A percentile compares a stretch with the other conserved stretches of the same genome.
These are phyloP conservation scores for Salicornia ramosissima DNA, from an alignment of 148 eudicot species.

Conservation along the genomic window DNA sequence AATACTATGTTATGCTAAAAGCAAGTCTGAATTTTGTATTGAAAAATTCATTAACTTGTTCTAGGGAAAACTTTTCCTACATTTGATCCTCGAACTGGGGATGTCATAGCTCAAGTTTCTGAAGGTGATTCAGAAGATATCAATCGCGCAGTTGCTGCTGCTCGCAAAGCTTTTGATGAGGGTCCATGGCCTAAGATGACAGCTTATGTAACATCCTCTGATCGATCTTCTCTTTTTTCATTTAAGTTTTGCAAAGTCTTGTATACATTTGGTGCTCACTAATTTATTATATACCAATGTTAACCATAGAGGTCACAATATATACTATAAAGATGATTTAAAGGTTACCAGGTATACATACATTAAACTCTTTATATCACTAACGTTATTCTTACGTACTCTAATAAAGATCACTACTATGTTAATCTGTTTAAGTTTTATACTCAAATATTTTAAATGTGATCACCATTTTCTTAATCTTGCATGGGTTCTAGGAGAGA, in stretches of 20 bases:
- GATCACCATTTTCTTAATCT: not conserved
- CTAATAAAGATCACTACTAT: too few species aligned
- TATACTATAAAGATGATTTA: too few species aligned
- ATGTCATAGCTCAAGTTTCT: slow-evolving; percentile 72
- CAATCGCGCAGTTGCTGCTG: slow-evolving; percentile 84
- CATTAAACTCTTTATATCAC: too few species aligned
- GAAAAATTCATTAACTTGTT: not conserved
- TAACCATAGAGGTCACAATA: too few species aligned
- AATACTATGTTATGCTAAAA: not conserved
- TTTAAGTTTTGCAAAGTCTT: not conserved
- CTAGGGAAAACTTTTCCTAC: slow-evolving; percentile 93
- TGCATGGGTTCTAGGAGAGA: slow-evolving; percentile 41
- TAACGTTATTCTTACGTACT: too few species aligned
- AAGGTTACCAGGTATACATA: too few species aligned
- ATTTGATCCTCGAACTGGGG: slow-evolving; percentile 80
- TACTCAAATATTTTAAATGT: not conserved
- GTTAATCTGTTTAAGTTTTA: not conserved
- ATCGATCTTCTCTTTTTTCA: not conserved
- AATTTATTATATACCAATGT: too few species aligned
- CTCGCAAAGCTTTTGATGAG: slow-evolving; percentile 94
- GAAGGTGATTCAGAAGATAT: slow-evolving; percentile 83
- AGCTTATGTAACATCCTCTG: slow-evolving; percentile 54
- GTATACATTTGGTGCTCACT: too few species aligned
- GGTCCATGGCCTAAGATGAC: slow-evolving; percentile 99
- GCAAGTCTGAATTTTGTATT: not conserved